A percentile compares a stretch with the other conserved stretches of the same genome.
phyloP scores from a whole-genome alignment of 2,329 filamentous ascomycete species.

The Aspergillus aculeatus region DNA sequence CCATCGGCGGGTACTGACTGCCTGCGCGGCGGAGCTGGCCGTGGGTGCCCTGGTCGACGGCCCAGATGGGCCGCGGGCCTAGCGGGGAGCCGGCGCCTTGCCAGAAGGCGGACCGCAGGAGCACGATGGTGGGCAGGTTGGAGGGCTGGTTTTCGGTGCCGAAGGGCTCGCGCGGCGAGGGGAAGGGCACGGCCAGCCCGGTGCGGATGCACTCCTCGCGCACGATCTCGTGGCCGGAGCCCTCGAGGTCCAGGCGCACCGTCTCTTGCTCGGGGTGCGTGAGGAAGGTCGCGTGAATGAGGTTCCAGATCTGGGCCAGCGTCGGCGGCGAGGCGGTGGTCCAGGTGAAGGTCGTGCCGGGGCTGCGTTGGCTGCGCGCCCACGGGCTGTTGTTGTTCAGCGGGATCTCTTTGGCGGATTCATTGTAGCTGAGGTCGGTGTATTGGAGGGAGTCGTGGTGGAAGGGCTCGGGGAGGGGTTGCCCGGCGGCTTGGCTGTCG shows the following conservation, averaged over 20 bases:
- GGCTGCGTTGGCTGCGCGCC: conserved; percentile 35
- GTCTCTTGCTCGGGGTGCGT: conserved; percentile 33
- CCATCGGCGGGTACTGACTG: conserved; percentile 41
- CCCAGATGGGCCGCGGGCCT: conserved; percentile 63
- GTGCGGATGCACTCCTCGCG: conserved; percentile 41
- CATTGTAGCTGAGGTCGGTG: conserved; percentile 33
- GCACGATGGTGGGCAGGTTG: conserved; percentile 38
- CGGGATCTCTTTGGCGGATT: conserved; percentile 27
- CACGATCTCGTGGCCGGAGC: conserved; percentile 39
- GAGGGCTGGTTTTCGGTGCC: conserved; percentile 22
- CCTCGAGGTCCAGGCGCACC: conserved; percentile 35
- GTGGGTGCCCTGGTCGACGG: conserved; percentile 45
- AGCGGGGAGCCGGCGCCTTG: conserved; percentile 68
- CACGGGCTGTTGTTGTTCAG: conserved; percentile 40
- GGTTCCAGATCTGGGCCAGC: conserved; percentile 41
- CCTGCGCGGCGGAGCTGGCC: conserved; percentile 24
- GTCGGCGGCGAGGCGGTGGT: conserved; percentile 28
- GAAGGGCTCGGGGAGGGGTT: conserved; percentile 36
- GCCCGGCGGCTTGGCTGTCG: conserved; percentile 29
- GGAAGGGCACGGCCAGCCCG: conserved; percentile 28
- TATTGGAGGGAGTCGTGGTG: conserved; percentile 41
- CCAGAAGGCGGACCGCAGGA: conserved; percentile 63
- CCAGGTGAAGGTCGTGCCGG: conserved; percentile 36
- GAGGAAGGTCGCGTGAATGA: conserved; percentile 38
- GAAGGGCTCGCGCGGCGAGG: conserved; percentile 19